phyloP scores from a whole-genome alignment of 106 monocot genomes.

The Iris macrosiphon region DNA sequence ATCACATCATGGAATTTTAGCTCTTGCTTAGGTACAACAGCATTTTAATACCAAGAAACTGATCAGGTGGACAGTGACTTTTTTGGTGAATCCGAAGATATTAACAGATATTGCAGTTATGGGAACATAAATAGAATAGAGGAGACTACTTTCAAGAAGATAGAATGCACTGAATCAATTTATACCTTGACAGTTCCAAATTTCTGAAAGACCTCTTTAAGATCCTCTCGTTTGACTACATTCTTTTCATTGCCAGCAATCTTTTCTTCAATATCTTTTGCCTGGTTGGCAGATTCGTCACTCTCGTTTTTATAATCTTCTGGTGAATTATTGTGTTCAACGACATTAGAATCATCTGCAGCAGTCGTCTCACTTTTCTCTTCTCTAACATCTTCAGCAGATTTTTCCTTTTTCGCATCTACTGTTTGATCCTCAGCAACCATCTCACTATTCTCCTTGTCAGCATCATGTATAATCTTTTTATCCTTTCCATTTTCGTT shows the following conservation, averaged over 20 bases:
- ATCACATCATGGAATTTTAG: no score
- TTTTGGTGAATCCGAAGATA: no score
- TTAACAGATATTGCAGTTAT: no score
- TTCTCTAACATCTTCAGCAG: slow-evolving; percentile 1
- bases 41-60: no score
- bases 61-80: no score
- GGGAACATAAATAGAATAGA: no score
- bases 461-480: slow-evolving; percentile 5
- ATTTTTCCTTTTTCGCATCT: slow-evolving; percentile 6
- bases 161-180: not conserved
- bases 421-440: not conserved
- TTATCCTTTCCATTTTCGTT: not conserved
- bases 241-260: slow-evolving; percentile 7
- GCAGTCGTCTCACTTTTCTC: not conserved
- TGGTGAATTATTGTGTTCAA: no score
- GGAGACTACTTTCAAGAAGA: not conserved
- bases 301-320: no score
- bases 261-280: slow-evolving; percentile 15
- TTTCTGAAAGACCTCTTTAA: slow-evolving; percentile 48
- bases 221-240: slow-evolving; percentile 64
- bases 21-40: no score
- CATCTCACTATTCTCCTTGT: slow-evolving; percentile 1
- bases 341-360: no score
- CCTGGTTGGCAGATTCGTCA: not conserved
- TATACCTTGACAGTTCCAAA: slow-evolving; percentile 87